These are phyloP conservation scores for Fonsecaea pedrosoi DNA, from an alignment of 2,329 filamentous ascomycete genomes.

Conservation along the genomic window DNA sequence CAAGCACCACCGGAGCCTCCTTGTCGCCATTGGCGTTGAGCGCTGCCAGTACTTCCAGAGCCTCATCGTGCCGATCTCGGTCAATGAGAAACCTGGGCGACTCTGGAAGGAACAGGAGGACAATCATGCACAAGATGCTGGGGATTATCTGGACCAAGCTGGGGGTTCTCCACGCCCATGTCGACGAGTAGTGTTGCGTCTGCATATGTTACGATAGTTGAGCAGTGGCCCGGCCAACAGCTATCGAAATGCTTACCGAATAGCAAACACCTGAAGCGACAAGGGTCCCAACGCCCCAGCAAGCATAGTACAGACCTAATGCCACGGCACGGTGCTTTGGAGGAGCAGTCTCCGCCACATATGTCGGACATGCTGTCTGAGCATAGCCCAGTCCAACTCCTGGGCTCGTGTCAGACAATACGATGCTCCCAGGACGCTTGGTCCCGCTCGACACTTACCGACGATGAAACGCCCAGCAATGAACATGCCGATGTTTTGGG, in stretches of 20 bases:
- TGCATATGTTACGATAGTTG: neutral
- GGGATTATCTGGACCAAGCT: constrained; percentile 60
- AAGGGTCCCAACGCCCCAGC: constrained; percentile 33
- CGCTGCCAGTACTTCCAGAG: constrained; percentile 51
- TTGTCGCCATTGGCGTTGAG: constrained; percentile 55
- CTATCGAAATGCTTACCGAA: constrained; percentile 16
- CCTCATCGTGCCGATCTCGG: constrained; percentile 51
- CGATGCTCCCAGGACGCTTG: neutral
- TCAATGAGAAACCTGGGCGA: constrained; percentile 65
- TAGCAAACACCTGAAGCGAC: constrained; percentile 33
- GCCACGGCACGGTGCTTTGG: constrained; percentile 26
- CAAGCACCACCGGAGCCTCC: constrained; percentile 48
- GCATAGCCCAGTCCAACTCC: constrained; percentile 64
- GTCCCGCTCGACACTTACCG: constrained; percentile 39
- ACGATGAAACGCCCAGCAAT: constrained; percentile 65
- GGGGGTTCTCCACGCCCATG: constrained; percentile 62
- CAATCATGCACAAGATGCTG: constrained; percentile 53
- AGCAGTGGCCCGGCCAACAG: neutral
- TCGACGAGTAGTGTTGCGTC: constrained; percentile 30
- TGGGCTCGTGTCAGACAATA: neutral
- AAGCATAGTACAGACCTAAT: constrained; percentile 32
- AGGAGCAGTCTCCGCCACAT: constrained; percentile 31
- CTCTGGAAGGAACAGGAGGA: constrained; percentile 63
- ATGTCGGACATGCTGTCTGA: constrained; percentile 54
- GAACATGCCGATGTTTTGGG: constrained; percentile 64